These are phyloP conservation scores for Rhynchosporium graminicola DNA, from an alignment of 2,329 filamentous ascomycete genomes.

Conservation along the genomic window DNA sequence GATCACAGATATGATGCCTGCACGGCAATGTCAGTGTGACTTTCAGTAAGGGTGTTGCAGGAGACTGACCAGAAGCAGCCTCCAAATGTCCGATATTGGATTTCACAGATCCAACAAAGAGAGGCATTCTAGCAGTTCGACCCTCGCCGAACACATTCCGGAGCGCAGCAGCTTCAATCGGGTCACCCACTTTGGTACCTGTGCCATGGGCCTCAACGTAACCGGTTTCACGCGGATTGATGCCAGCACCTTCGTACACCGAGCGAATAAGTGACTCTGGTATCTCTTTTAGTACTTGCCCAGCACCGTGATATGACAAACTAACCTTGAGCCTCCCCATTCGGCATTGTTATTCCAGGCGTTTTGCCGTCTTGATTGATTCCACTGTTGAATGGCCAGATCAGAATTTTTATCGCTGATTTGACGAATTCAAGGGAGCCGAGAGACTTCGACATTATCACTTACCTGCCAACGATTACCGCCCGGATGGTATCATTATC, in stretches of 20 bases:
- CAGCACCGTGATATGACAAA: too few relatives aligned
- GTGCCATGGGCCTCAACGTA: conserved; percentile 38
- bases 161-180: conserved; percentile 35
- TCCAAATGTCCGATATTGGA: conserved; percentile 42
- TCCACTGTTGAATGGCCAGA: conserved; percentile 35
- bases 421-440: background rate
- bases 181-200: conserved; percentile 36
- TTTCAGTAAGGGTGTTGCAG: background rate
- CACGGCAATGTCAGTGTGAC: conserved; percentile 2
- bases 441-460: background rate
- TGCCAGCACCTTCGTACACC: conserved; percentile 25
- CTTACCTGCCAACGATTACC: conserved; percentile 42
- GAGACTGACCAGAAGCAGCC: conserved; percentile 33
- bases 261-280: conserved; percentile 35
- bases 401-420: background rate
- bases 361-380: conserved; percentile 50
- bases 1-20: conserved; percentile 35
- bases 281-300: conserved; percentile 13
- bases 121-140: conserved; percentile 30
- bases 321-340: conserved; percentile 45
- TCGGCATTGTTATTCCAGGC: conserved; percentile 49
- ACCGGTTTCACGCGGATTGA: conserved; percentile 28
- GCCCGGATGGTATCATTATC: conserved; percentile 47
- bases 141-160: conserved; percentile 35
- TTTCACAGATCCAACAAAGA: conserved; percentile 38